Conservation (phyloP, 305 asterid genomes). For the Fraxinus velutina region DNA sequence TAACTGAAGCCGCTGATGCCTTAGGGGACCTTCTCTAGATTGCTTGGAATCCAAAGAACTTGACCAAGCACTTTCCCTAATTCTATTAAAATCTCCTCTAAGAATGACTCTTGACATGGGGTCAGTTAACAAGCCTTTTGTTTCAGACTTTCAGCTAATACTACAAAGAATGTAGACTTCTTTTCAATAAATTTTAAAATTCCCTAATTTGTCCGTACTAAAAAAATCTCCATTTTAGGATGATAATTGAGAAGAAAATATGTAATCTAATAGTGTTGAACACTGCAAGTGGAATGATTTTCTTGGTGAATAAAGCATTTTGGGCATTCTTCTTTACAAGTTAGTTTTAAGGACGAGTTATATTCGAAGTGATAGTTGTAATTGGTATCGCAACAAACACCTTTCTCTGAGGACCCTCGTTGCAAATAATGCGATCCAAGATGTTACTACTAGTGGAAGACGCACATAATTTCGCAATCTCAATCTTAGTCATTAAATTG, state of each 20-base stretch:
- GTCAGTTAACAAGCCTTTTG: no score
- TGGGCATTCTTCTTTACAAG: neutral
- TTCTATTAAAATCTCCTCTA: neutral
- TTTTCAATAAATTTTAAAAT: neutral
- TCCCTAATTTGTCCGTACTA: neutral
- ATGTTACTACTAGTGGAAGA: neutral
- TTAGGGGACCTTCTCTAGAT: neutral
- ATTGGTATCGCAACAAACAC: neutral
- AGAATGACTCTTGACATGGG: neutral
- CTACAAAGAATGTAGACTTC: neutral
- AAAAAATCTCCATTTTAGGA: neutral
- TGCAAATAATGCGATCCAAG: neutral
- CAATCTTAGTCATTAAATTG: neutral
- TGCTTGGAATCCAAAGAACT: neutral
- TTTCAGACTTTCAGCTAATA: neutral
- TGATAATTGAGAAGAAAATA: neutral
- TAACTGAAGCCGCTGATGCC: no score
- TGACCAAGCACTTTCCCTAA: neutral
- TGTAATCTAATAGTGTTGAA: neutral
- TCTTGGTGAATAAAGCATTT: neutral
- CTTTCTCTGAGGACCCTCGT: neutral
- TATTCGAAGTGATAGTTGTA: neutral
- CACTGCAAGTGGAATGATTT: neutral
- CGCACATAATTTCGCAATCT: neutral
- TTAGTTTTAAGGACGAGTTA: neutral